These are phyloP conservation scores for Corymbia maculata DNA, from an alignment of 345 rosid species.

Conservation along the genomic window DNA sequence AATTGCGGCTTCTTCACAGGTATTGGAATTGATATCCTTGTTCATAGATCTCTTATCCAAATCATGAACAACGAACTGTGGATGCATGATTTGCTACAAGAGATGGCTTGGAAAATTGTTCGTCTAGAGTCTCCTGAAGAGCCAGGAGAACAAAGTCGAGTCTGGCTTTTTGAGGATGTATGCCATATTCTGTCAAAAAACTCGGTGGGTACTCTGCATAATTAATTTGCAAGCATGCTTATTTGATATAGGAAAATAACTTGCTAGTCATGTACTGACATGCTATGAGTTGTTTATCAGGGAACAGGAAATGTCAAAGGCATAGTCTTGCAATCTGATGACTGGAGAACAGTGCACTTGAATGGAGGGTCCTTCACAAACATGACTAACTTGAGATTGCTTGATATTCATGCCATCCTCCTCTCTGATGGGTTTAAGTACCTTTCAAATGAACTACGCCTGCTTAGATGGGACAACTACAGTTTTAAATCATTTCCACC, in stretches of 20 bases:
- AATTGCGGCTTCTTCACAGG: background rate
- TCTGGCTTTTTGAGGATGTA: background rate
- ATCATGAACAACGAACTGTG: rapidly evolving
- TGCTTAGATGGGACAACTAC: background rate
- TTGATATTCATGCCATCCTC: background rate
- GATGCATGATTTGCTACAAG: background rate
- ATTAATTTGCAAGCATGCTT: too few relatives aligned
- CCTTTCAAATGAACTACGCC: background rate
- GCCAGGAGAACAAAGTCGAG: background rate
- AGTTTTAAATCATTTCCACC: background rate
- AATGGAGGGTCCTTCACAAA: background rate
- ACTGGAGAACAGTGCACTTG: background rate
- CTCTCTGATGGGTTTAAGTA: background rate
- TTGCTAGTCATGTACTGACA: background rate
- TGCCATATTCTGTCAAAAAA: background rate
- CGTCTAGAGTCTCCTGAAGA: background rate
- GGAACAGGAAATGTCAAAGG: background rate
- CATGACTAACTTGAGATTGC: background rate
- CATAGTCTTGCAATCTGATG: background rate
- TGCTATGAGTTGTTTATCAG: background rate
- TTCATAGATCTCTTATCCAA: background rate
- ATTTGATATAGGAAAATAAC: background rate
- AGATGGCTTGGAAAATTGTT: background rate
- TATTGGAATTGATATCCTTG: background rate
- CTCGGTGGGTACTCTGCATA: background rate